A percentile compares a stretch with the other conserved stretches of the same genome.
Evolutionary conservation across 208 protist genomes (phyloP).

Genomic region (Leishmania guyanensis): DNA sequence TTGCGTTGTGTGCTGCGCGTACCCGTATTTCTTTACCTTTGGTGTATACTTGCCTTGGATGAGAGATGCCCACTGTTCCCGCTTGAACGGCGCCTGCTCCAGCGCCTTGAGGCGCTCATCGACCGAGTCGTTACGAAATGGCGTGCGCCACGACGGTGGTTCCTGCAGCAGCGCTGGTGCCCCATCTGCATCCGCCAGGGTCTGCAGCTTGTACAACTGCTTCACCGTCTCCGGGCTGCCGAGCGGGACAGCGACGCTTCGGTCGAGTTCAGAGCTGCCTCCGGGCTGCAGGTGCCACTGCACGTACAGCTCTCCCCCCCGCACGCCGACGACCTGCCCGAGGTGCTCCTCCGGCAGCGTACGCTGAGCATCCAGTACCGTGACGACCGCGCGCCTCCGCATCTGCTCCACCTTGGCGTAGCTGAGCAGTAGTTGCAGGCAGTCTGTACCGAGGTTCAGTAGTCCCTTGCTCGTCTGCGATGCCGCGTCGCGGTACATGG

Average conservation of each 20-base stretch:
- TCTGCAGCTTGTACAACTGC: conserved; percentile 38
- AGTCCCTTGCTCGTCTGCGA: conserved; percentile 46
- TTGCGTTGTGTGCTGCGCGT: conserved; percentile 85
- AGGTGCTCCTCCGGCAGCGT: conserved; percentile 70
- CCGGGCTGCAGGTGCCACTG: conserved; percentile 78
- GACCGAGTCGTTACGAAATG: conserved; percentile 90
- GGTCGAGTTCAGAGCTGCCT: conserved; percentile 52
- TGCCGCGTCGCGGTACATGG: conserved; percentile 44
- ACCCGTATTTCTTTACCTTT: conserved; percentile 86
- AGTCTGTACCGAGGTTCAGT: conserved; percentile 71
- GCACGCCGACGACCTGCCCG: conserved; percentile 83
- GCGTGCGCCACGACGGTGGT: conserved; percentile 88
- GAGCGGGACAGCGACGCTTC: conserved; percentile 73
- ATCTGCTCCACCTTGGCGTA: conserved; percentile 39
- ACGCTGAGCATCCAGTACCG: conserved; percentile 47
- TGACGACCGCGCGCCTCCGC: conserved; percentile 36
- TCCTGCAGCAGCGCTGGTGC: conserved; percentile 61
- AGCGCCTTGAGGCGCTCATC: conserved; percentile 81
- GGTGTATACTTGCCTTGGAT: conserved; percentile 84
- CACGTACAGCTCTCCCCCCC: conserved; percentile 71
- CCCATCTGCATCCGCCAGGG: conserved; percentile 21
- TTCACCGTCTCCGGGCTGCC: conserved; percentile 50
- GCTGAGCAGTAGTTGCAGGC: conserved; percentile 50
- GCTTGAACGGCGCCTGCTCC: conserved; percentile 68
- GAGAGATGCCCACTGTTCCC: conserved; percentile 81